Percentiles rank a stretch among this genome's conserved stretches.
Evolutionary conservation across 2,329 filamentous ascomycete species (phyloP).

Genomic region (Colletotrichum limetticola): DNA sequence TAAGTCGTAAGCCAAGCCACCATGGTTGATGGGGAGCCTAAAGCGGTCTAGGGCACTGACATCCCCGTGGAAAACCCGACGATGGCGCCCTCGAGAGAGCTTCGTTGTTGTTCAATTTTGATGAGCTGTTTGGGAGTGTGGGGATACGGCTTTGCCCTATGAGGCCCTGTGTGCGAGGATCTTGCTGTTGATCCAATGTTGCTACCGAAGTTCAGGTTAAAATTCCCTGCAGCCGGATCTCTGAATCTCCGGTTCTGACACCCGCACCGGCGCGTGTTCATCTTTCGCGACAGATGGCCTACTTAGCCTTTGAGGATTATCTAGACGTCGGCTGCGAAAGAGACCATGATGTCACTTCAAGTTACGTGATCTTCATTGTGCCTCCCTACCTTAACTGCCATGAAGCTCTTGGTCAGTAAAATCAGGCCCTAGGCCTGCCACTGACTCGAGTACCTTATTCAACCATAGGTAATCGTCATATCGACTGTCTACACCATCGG

Average conservation of each 20-base stretch:
- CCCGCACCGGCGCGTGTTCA: not conserved
- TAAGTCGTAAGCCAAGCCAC: conserved; percentile 5
- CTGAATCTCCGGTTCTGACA: not conserved
- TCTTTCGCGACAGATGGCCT: not conserved
- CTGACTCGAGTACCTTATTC: not conserved
- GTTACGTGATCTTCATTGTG: not conserved
- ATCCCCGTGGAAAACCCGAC: not conserved
- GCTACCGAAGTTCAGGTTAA: not conserved
- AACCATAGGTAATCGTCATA: not conserved
- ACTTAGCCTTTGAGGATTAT: not conserved
- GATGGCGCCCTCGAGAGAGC: not conserved
- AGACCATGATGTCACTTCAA: not conserved
- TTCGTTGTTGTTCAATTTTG: not conserved
- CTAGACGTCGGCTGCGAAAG: not conserved
- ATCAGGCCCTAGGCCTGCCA: not conserved
- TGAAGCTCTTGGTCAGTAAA: not conserved
- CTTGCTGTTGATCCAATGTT: not conserved
- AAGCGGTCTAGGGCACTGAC: not conserved
- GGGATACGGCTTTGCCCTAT: not conserved
- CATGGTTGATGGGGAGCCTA: not conserved
- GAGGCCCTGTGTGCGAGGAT: not conserved
- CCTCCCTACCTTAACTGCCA: not conserved
- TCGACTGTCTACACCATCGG: not conserved
- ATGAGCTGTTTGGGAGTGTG: not conserved
- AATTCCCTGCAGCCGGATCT: not conserved